A percentile compares a stretch with the other conserved stretches of the same genome.
phyloP scores from a whole-genome alignment of 2,329 filamentous ascomycete genomes.

The Penicillium sp. region DNA sequence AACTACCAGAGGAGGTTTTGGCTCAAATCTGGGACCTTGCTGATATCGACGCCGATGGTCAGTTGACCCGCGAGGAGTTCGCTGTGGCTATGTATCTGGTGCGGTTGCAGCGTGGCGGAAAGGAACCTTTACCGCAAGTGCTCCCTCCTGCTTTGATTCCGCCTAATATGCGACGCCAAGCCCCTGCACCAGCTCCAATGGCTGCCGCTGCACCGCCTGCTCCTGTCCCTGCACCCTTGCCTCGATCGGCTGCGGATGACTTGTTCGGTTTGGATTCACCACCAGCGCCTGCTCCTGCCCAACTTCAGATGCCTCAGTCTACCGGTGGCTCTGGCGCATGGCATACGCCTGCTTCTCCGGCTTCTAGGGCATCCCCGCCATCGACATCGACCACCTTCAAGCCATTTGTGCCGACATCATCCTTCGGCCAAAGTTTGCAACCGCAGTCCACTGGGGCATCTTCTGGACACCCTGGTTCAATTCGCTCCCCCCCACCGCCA shows the following conservation, averaged over 20 bases:
- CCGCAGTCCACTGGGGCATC: slow-evolving; percentile 72
- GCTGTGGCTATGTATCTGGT: slow-evolving; percentile 98
- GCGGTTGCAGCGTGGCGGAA: slow-evolving; percentile 77
- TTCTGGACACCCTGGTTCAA: slow-evolving; percentile 29
- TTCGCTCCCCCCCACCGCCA: slow-evolving; percentile 49
- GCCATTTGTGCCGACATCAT: slow-evolving; percentile 88
- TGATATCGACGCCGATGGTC: slow-evolving; percentile 87
- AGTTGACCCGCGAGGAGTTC: slow-evolving; percentile 85
- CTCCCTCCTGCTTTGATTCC: slow-evolving; percentile 81
- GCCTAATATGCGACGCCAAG: slow-evolving; percentile 71
- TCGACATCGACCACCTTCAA: slow-evolving; percentile 65
- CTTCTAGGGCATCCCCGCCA: slow-evolving; percentile 39
- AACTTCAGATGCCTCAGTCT: slow-evolving; percentile 62
- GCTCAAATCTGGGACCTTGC: slow-evolving; percentile 97
- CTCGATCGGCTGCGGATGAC: slow-evolving; percentile 85
- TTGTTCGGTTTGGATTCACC: slow-evolving; percentile 84
- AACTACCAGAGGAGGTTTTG: slow-evolving; percentile 80
- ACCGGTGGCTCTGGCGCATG: slow-evolving; percentile 70
- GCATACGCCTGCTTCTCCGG: slow-evolving; percentile 56
- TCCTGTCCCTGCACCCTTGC: slow-evolving; percentile 40
- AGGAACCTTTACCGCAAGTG: slow-evolving; percentile 70
- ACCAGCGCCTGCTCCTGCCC: slow-evolving; percentile 49
- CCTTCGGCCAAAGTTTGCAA: slow-evolving; percentile 81
- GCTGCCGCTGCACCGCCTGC: slow-evolving; percentile 45
- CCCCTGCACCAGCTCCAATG: slow-evolving; percentile 42